phyloP scores from a whole-genome alignment of 2,329 filamentous ascomycete species.

The Exophiala dermatitidis region DNA sequence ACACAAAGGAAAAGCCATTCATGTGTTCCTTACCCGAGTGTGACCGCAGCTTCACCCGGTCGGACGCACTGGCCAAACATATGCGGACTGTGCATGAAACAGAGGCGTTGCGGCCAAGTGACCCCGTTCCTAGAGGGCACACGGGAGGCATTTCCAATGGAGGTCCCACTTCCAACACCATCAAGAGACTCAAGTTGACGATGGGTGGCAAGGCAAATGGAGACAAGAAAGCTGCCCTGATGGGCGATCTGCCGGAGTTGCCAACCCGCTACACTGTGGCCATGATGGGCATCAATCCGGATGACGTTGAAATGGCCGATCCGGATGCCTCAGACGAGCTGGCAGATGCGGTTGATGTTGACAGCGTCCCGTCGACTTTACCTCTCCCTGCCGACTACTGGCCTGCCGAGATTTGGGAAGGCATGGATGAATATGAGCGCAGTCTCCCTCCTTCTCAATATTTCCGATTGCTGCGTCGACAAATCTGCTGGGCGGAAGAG shows the following conservation, averaged over 20 bases:
- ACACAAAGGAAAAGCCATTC: constrained; percentile 96
- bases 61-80: constrained; percentile 92
- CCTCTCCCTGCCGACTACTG: constrained; percentile 28
- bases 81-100: constrained; percentile 99
- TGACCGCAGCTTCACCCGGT: constrained; percentile 91
- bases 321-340: constrained; percentile 24
- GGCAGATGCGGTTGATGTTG: constrained; percentile 30
- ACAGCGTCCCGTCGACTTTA: constrained; percentile 32
- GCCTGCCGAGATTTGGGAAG: constrained; percentile 34
- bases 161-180: constrained; percentile 9
- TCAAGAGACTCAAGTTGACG: constrained; percentile 26
- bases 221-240: constrained; percentile 15
- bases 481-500: constrained; percentile 43
- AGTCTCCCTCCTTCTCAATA: constrained; percentile 37
- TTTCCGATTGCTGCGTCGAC: constrained; percentile 41
- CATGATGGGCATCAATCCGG: constrained; percentile 22
- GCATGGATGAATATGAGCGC: constrained; percentile 40
- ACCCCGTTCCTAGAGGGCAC: constrained; percentile 38
- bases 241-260: constrained; percentile 24
- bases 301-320: constrained; percentile 29
- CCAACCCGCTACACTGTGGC: constrained; percentile 18
- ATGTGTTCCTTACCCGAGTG: constrained; percentile 96
- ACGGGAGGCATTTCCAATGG: constrained; percentile 30
- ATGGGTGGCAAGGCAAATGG: constrained; percentile 25
- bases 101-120: constrained; percentile 71